phyloP scores from a whole-genome alignment of 2,329 filamentous ascomycete species.

The Colletotrichum trifolii region DNA sequence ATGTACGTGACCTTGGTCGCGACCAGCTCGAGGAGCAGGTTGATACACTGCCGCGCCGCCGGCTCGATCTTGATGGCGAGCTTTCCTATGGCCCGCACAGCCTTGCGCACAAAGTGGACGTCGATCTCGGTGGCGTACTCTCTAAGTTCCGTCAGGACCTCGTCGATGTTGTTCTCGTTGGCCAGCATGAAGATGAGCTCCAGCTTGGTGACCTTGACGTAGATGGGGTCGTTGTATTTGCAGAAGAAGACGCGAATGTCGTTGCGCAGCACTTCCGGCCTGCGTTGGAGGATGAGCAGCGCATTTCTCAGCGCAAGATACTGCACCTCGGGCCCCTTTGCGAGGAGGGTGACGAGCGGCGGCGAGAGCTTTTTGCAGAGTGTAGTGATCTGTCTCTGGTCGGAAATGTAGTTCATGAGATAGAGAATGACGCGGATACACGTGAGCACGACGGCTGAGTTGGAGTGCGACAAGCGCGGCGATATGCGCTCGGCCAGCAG shows the following conservation, averaged over 20 bases:
- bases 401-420: conserved; percentile 97
- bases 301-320: conserved; percentile 95
- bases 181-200: conserved; percentile 99
- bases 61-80: conserved; percentile 99
- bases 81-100: conserved; percentile 96
- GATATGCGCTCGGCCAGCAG: conserved; percentile 93
- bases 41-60: conserved; percentile 90
- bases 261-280: conserved; percentile 92
- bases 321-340: conserved; percentile 98
- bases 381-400: conserved; percentile 86
- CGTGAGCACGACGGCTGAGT: conserved; percentile 94
- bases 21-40: conserved; percentile 90
- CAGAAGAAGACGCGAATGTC: conserved; percentile 99
- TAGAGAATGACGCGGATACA: conserved; percentile 97
- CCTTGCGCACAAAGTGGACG: conserved; percentile 98
- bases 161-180: conserved; percentile 92
- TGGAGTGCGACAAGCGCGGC: conserved; percentile 95
- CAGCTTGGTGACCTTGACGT: conserved; percentile 98
- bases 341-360: conserved; percentile 91
- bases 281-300: conserved; percentile 89
- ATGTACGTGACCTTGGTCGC: conserved; percentile 99
- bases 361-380: conserved; percentile 94
- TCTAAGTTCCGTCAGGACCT: conserved; percentile 91
- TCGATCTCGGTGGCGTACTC: conserved; percentile 99
- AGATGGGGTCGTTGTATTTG: conserved; percentile 99